Conservation (phyloP, 2,329 filamentous ascomycete genomes). For the Rhynchosporium agropyri region DNA sequence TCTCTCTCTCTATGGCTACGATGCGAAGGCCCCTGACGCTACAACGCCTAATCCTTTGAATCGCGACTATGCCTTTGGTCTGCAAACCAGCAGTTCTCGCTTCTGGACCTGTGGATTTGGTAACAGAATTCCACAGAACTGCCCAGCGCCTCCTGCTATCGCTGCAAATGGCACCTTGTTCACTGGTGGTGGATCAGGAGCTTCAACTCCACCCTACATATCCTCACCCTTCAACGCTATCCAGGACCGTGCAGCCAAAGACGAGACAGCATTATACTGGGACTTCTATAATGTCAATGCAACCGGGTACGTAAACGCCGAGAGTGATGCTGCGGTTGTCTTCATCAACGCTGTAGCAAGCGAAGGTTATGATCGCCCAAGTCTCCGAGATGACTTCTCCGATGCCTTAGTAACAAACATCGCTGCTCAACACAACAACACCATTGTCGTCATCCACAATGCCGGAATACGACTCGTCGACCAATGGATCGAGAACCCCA, state of each 20-base stretch:
- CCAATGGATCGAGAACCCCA: slow-evolving; percentile 56
- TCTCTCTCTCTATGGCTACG: slow-evolving; percentile 64
- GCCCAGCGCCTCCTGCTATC: slow-evolving; percentile 3
- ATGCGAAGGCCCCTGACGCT: slow-evolving; percentile 43
- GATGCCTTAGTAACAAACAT: slow-evolving; percentile 60
- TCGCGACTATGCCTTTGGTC: slow-evolving; percentile 11
- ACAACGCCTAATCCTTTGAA: background rate
- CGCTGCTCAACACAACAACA: slow-evolving; percentile 56
- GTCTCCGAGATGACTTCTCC: slow-evolving; percentile 59
- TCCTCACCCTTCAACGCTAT: slow-evolving; percentile 59
- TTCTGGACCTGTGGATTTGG: slow-evolving; percentile 12
- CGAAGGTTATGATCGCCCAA: slow-evolving; percentile 68
- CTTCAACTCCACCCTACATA: slow-evolving; percentile 52
- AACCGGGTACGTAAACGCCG: slow-evolving; percentile 44
- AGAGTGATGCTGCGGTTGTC: slow-evolving; percentile 67
- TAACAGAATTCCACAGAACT: background rate
- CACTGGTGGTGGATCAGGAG: slow-evolving; percentile 48
- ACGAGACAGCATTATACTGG: slow-evolving; percentile 61
- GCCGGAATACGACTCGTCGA: slow-evolving; percentile 61
- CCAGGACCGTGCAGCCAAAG: slow-evolving; percentile 52
- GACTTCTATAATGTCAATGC: slow-evolving; percentile 56
- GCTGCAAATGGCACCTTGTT: slow-evolving; percentile 3
- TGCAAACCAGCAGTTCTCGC: background rate
- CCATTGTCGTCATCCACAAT: slow-evolving; percentile 68
- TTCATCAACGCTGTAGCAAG: slow-evolving; percentile 70